Evolutionary conservation across 495 filamentous ascomycete genomes (phyloP), one percentile per base, ranked within the genome.

Genomic region (Aspergillus bridgeri): DNA sequence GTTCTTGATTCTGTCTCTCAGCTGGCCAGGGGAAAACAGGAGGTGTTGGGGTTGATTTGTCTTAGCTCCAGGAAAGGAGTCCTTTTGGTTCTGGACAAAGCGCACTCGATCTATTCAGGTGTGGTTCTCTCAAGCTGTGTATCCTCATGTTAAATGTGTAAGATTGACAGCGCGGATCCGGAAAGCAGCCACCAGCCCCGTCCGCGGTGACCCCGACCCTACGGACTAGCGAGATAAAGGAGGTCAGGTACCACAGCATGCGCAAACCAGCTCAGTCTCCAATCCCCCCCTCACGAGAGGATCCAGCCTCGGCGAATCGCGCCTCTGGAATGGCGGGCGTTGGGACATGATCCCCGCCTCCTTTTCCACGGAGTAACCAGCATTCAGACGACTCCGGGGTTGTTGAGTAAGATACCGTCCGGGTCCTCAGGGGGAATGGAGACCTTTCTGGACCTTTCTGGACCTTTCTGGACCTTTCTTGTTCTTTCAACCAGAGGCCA

Each of bases 21-120:
- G 43, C 52, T 57, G 61, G 54, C 42, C 50, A 42, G 59, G 53
- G n/a, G 48, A 54, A 46, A 51, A 60, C 60, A 55, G 24, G 38
- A 61, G 68, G 68, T 67, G 59, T 71, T 69, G 48, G 49, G 58
- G 57, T 58, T 58, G 24, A 21, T 20, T 64, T 63, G 64, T 56
- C 53, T 60, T 56, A 53, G 42, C 33, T 49, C 33, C 56, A 18
- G 42, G 56, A 56, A 54, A 56, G 54, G 22, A 22, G 43, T 11
- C 13, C 19, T 33, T 24, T 38, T 60, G 56, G 56, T 33, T 46
- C 46, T 25, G 52, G 52, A 47, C 38, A 29, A 29, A 29, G 27
- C 11, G 27, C 48, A 19, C 47, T 46, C 56, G 9, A 22, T 58
- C 6, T 4, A 38, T 54, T 60, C 6, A 42, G 27, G 46, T 49